Base-by-base conservation (phyloP, 2,329 filamentous ascomycete genomes). In the Ceratocystis smalleyi region DNA sequence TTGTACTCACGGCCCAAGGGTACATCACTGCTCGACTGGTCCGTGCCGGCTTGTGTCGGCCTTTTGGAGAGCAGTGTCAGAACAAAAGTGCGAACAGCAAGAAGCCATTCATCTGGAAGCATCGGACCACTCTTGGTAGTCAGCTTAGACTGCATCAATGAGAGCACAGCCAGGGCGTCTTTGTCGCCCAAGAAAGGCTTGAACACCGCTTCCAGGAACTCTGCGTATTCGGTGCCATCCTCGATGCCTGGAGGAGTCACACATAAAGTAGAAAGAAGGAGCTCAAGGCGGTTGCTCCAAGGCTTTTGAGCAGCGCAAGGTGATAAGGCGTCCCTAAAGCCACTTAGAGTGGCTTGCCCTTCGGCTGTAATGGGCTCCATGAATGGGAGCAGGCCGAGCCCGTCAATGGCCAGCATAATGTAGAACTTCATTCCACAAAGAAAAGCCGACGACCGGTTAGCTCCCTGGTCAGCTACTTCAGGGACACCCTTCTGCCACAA, bases 1-100 rank as follows among this genome's bases (percentile, higher is more conserved):
- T 87, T 84, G 68, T 89, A 91, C 64, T 89, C 85, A 10, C 83
- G 82, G 15, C 86, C 83, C 63, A 85, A 72, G 15, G 63, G 62
- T 2, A 59, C 19, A 19, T 65, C 63, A n/a, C 45, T 43, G 30
- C 35, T 66, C 22, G 24, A 24, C 24, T 64, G 47, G 40, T 64
- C 22, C 3, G 59, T n/a, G 7, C 55, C 32, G 19, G 19, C 40
- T 5, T 49, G 59, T 2, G 54, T 5, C 7, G 51, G 40, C 17
- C 60, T 45, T 8, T 32, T 59, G 12, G 22, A 30, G 17, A 43
- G 35, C 10, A 65, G 40, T 3, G 64, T 65, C 15, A 55, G 59
- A 3, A 17, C 45, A 35, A 65, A 60, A 19, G 57, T 59, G 22
- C 40, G 40, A 24, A 64, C 57, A 15, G 57, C 49, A 17, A 64